Evolutionary conservation across 331 rosid genomes (phyloP).

Genomic region (Pyrus hybrid): DNA sequence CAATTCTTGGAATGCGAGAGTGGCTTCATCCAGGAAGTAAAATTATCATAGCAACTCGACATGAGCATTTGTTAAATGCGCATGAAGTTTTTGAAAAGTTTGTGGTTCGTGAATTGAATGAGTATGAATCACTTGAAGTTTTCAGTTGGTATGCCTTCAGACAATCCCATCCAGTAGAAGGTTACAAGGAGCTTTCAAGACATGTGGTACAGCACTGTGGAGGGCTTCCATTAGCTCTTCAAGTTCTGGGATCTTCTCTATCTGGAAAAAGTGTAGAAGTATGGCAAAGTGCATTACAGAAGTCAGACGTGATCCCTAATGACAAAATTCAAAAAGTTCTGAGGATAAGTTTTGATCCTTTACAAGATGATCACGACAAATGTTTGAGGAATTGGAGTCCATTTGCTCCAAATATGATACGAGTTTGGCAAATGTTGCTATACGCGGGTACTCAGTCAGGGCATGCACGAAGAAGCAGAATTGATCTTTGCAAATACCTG

Average conservation of each 20-base stretch:
- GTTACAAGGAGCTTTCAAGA: too few species aligned
- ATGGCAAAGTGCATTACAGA: too few species aligned
- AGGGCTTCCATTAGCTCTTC: too few species aligned
- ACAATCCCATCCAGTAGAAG: too few species aligned
- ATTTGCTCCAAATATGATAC: slow-evolving; percentile 34
- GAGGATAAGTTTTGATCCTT: too few species aligned
- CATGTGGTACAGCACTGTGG: too few species aligned
- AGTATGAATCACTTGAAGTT: not conserved
- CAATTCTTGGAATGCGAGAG: not conserved
- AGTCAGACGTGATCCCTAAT: too few species aligned
- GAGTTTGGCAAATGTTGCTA: slow-evolving; percentile 32
- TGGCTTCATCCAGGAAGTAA: not conserved
- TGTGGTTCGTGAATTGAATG: not conserved
- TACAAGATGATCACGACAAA: too few species aligned
- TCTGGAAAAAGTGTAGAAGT: too few species aligned
- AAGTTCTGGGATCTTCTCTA: too few species aligned
- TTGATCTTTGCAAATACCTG: slow-evolving; percentile 39
- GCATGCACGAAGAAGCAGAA: slow-evolving; percentile 54
- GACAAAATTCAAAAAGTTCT: too few species aligned
- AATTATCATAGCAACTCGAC: not conserved
- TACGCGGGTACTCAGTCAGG: slow-evolving; percentile 48
- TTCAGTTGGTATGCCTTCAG: slow-evolving; percentile 1
- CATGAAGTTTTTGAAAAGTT: not conserved
- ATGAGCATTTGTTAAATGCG: not conserved
- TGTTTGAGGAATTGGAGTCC: slow-evolving; percentile 73